A percentile compares a stretch with the other conserved stretches of the same genome.
Conservation (phyloP, 768 basidiomycete genomes). For the Kwoniella sp. region DNA sequence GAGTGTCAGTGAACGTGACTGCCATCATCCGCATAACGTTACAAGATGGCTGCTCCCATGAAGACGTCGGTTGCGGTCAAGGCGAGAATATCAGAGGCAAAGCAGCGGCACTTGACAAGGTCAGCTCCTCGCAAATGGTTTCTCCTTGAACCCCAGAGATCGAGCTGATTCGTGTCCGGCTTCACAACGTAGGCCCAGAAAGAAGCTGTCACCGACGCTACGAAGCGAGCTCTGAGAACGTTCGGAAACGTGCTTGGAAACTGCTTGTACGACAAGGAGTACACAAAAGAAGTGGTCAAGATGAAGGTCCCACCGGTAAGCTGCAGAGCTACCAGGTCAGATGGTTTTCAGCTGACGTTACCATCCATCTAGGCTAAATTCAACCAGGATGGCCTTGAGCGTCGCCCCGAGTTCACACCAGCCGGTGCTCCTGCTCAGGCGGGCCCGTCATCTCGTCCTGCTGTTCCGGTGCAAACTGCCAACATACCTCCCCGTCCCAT, state of each 20-base stretch:
- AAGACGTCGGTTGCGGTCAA: conserved; percentile 90
- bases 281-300: conserved; percentile 79
- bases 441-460: conserved; percentile 27
- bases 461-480: conserved; percentile 13
- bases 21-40: conserved; percentile 86
- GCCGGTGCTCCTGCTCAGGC: conserved; percentile 15
- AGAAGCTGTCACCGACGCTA: conserved; percentile 91
- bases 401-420: conserved; percentile 50
- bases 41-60: conserved; percentile 83
- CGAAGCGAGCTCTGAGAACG: conserved; percentile 85
- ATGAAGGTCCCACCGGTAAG: conserved; percentile 80
- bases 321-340: conserved; percentile 28
- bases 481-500: conserved; percentile 10
- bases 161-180: too few relatives aligned
- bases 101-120: conserved; percentile 87
- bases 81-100: conserved; percentile 84
- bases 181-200: conserved; percentile 82
- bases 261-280: conserved; percentile 94
- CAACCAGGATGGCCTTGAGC: conserved; percentile 44
- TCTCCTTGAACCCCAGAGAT: neutral
- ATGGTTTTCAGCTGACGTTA: neutral
- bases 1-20: conserved; percentile 67
- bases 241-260: conserved; percentile 96
- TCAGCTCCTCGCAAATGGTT: conserved; percentile 54
- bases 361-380: conserved; percentile 38